Conservation (phyloP, 352 stramenopile genomes). For the Globisporangium rhizosaccharum region DNA sequence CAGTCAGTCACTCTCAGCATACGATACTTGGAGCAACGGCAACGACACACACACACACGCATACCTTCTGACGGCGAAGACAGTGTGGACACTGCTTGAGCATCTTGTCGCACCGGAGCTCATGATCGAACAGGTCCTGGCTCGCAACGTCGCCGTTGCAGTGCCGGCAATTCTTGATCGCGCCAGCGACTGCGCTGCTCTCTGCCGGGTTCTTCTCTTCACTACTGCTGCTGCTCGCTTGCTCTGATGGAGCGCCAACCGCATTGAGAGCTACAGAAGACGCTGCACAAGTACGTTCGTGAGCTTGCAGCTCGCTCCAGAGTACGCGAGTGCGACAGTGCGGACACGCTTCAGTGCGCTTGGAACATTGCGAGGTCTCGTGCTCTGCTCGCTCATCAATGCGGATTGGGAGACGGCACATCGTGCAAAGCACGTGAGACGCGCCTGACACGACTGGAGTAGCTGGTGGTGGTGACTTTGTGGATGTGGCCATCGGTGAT, state of each 20-base stretch:
- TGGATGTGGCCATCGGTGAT: neutral
- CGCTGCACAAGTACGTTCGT: conserved; percentile 23
- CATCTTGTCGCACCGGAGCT: conserved; percentile 72
- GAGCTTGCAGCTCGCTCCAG: conserved; percentile 38
- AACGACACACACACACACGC: neutral
- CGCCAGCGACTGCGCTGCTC: neutral
- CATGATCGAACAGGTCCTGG: conserved; percentile 58
- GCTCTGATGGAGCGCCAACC: neutral
- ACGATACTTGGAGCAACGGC: too few species aligned
- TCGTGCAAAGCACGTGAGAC: conserved; percentile 31
- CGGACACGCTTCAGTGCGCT: conserved; percentile 35
- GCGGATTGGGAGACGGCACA: conserved; percentile 48
- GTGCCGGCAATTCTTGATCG: conserved; percentile 63
- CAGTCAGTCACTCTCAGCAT: neutral
- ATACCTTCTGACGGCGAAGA: conserved; percentile 67
- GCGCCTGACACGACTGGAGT: conserved; percentile 1
- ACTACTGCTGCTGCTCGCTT: neutral
- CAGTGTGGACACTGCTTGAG: conserved; percentile 84
- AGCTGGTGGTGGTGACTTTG: conserved; percentile 2
- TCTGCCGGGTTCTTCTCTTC: neutral
- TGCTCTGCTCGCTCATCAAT: conserved; percentile 45
- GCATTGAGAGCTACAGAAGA: neutral
- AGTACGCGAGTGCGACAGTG: conserved; percentile 35
- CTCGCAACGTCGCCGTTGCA: conserved; percentile 39
- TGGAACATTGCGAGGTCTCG: conserved; percentile 49